Percentiles rank a stretch among this genome's conserved stretches.
Evolutionary conservation across 345 rosid genomes (phyloP).

Genomic region (Raphanus raphanistrum): DNA sequence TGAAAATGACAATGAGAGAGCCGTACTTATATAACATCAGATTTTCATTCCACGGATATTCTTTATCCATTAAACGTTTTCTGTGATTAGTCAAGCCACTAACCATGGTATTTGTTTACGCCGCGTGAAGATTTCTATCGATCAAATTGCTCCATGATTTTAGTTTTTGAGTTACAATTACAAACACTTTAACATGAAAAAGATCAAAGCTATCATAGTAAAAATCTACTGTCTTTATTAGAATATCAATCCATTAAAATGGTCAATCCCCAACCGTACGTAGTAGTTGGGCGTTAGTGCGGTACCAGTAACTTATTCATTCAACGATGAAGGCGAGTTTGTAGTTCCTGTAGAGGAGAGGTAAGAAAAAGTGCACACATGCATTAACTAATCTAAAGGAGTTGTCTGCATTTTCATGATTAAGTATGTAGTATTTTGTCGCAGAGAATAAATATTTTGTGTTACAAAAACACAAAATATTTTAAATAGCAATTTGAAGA

Average conservation of each 20-base stretch:
- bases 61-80: not conserved
- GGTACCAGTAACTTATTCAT: conserved; percentile 23
- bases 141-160: not conserved
- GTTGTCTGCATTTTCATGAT: not conserved
- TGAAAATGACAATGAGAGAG: conserved; percentile 1
- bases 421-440: not conserved
- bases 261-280: not conserved
- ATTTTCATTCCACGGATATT: not conserved
- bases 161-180: not conserved
- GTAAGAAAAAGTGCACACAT: conserved; percentile 23
- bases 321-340: conserved; percentile 2
- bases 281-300: conserved; percentile 29
- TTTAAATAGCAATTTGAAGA: not conserved
- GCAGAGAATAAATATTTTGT: not conserved
- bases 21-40: conserved; percentile 5
- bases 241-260: not conserved
- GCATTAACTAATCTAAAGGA: conserved; percentile 27
- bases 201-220: not conserved
- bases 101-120: not conserved
- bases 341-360: not conserved
- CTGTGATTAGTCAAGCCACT: not conserved
- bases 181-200: not conserved
- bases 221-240: not conserved
- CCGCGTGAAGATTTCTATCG: not conserved
- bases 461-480: not conserved